Percentiles rank a stretch among this genome's conserved stretches.
Evolutionary conservation across 2,329 filamentous ascomycete species (phyloP).

Genomic region (Alternaria sp.): DNA sequence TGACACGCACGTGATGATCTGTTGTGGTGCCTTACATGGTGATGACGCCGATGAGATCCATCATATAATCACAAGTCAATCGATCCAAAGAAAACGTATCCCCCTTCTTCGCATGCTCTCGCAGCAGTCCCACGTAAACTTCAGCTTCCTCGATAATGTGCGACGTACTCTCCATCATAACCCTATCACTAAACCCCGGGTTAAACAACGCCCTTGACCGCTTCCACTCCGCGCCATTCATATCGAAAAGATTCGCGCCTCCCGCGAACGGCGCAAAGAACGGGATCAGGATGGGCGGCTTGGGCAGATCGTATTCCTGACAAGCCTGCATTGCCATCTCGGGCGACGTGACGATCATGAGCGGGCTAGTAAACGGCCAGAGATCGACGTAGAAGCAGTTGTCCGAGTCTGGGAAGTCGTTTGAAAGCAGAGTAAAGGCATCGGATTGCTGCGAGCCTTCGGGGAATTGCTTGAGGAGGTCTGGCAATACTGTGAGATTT

Average conservation of each 20-base stretch:
- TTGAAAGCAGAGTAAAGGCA: slow-evolving; percentile 7
- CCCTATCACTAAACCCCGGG: slow-evolving; percentile 48
- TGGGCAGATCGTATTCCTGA: slow-evolving; percentile 10
- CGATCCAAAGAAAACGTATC: slow-evolving; percentile 5
- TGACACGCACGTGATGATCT: not conserved
- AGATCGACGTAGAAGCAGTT: slow-evolving; percentile 19
- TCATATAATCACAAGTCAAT: slow-evolving; percentile 9
- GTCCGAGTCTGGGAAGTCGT: slow-evolving; percentile 6
- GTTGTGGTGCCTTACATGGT: not conserved
- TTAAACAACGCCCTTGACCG: slow-evolving; percentile 37
- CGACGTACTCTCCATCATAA: slow-evolving; percentile 44
- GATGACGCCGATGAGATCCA: not conserved
- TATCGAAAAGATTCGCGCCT: slow-evolving; percentile 16
- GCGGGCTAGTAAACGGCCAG: slow-evolving; percentile 22
- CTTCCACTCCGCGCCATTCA: slow-evolving; percentile 26
- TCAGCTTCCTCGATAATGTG: slow-evolving; percentile 7
- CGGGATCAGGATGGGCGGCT: slow-evolving; percentile 6
- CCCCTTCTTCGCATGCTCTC: not conserved
- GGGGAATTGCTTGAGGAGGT: slow-evolving; percentile 11
- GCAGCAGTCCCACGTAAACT: not conserved
- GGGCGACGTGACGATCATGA: slow-evolving; percentile 18
- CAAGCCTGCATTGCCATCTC: slow-evolving; percentile 6
- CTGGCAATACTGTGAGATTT: slow-evolving; percentile 9
- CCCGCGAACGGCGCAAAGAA: slow-evolving; percentile 24
- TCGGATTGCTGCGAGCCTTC: slow-evolving; percentile 12